These are phyloP conservation scores for Phytophthora vignae DNA, from an alignment of 352 stramenopile genomes.

Conservation along the genomic window DNA sequence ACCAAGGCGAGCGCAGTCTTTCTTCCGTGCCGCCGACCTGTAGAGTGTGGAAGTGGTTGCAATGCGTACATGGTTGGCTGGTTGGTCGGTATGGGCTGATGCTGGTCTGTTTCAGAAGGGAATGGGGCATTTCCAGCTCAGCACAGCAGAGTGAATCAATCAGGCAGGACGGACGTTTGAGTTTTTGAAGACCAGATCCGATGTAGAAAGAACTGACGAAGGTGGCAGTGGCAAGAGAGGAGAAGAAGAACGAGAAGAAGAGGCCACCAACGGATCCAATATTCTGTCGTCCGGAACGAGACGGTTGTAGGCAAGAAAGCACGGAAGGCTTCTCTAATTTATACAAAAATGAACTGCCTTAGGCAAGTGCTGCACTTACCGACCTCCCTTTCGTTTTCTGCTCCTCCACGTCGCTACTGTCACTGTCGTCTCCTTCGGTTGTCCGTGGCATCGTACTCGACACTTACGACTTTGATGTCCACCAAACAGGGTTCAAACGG, in stretches of 20 bases:
- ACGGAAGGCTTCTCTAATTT: slow-evolving; percentile 40
- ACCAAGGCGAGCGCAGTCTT: slow-evolving; percentile 36
- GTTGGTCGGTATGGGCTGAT: slow-evolving; percentile 26
- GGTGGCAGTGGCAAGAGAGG: slow-evolving; percentile 2
- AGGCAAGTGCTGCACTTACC: slow-evolving; percentile 31
- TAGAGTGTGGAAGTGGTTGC: slow-evolving; percentile 33
- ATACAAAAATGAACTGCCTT: slow-evolving; percentile 36
- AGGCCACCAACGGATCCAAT: slow-evolving; percentile 16
- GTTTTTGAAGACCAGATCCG: slow-evolving; percentile 39
- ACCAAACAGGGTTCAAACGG: not conserved
- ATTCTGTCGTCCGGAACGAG: slow-evolving; percentile 14
- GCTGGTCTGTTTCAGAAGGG: slow-evolving; percentile 32
- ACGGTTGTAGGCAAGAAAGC: slow-evolving; percentile 21
- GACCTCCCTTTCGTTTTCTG: slow-evolving; percentile 1
- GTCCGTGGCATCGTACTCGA: not conserved
- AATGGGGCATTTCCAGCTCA: slow-evolving; percentile 26
- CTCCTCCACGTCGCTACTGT: no score
- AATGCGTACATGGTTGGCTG: slow-evolving; percentile 38
- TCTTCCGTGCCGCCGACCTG: slow-evolving; percentile 16
- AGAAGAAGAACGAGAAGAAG: not conserved
- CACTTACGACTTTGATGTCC: not conserved
- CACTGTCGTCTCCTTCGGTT: no score
- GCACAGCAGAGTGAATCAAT: slow-evolving; percentile 17
- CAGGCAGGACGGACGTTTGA: slow-evolving; percentile 31
- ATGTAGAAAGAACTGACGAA: slow-evolving; percentile 34